Percentiles rank a stretch among this genome's conserved stretches.
Conservation (phyloP, 495 filamentous ascomycete genomes). For the Arthonia radiata region DNA sequence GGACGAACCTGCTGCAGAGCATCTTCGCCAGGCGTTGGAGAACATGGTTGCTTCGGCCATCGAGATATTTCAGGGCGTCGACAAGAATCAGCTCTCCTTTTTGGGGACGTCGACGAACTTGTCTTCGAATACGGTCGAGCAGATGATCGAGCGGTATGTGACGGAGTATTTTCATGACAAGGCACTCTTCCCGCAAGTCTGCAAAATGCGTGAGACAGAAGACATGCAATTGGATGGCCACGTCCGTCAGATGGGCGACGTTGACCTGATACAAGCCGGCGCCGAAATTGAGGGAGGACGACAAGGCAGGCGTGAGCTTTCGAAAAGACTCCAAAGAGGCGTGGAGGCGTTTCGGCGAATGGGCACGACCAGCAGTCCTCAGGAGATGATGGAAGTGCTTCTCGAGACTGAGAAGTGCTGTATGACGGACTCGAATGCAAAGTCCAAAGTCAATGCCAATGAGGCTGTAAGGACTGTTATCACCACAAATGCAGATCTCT, state of each 20-base stretch:
- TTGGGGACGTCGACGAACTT: slow-evolving; percentile 83
- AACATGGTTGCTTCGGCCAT: slow-evolving; percentile 81
- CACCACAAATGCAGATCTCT: slow-evolving; percentile 83
- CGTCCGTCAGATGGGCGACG: slow-evolving; percentile 73
- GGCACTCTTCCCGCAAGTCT: slow-evolving; percentile 60
- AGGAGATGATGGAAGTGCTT: slow-evolving; percentile 82
- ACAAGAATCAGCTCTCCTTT: slow-evolving; percentile 81
- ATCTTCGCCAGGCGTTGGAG: slow-evolving; percentile 68
- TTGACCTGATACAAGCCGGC: slow-evolving; percentile 87
- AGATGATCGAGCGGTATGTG: slow-evolving; percentile 84
- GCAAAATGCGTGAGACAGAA: slow-evolving; percentile 48
- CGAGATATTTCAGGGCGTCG: slow-evolving; percentile 83
- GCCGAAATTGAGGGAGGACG: slow-evolving; percentile 53
- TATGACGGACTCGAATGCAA: slow-evolving; percentile 37
- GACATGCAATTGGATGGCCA: slow-evolving; percentile 80
- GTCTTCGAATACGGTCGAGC: slow-evolving; percentile 76
- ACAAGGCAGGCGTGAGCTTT: slow-evolving; percentile 45
- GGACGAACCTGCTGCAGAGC: too few species aligned
- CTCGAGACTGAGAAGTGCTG: slow-evolving; percentile 79
- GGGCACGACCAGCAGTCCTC: slow-evolving; percentile 58
- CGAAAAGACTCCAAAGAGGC: slow-evolving; percentile 42
- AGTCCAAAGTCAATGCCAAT: slow-evolving; percentile 13
- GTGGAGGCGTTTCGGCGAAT: slow-evolving; percentile 83
- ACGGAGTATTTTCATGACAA: slow-evolving; percentile 80
- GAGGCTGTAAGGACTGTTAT: slow-evolving; percentile 25